These are phyloP conservation scores for Gossypium trilobum DNA, from an alignment of 441 rosid genomes.

Conservation along the genomic window DNA sequence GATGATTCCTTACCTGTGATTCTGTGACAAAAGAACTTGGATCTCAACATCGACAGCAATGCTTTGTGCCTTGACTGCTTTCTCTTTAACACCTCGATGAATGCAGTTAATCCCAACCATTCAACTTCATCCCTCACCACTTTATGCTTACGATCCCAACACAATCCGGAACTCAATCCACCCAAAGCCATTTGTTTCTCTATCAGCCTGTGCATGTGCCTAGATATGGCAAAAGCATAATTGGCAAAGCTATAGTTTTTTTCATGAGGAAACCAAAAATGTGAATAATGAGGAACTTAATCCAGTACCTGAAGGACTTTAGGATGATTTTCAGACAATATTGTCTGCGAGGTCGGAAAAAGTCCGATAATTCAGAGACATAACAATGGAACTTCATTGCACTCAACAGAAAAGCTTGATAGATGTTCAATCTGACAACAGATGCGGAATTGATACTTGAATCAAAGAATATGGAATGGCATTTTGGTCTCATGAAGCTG, in stretches of 20 bases:
- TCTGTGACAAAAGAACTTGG: constrained; percentile 30
- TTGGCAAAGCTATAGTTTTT: neutral
- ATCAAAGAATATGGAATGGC: constrained; percentile 73
- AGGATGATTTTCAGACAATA: constrained; percentile 34
- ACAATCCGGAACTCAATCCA: constrained; percentile 21
- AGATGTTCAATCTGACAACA: constrained; percentile 68
- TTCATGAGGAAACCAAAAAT: neutral
- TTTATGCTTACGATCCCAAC: constrained; percentile 32
- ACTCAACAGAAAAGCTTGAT: constrained; percentile 66
- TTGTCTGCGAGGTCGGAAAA: constrained; percentile 38
- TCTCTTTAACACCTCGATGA: constrained; percentile 42
- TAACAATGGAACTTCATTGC: constrained; percentile 90
- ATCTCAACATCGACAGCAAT: constrained; percentile 37
- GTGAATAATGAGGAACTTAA: neutral
- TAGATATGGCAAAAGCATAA: constrained; percentile 8
- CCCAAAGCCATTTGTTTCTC: constrained; percentile 37
- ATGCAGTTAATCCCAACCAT: constrained; percentile 79
- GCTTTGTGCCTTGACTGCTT: constrained; percentile 52
- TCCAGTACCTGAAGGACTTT: constrained; percentile 46
- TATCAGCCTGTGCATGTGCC: constrained; percentile 54
- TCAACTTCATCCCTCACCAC: constrained; percentile 44
- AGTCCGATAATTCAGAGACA: constrained; percentile 39
- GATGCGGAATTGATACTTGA: constrained; percentile 62
- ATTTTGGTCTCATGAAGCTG: constrained; percentile 60
- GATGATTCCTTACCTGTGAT: constrained; percentile 24